Conservation (phyloP, 2,329 filamentous ascomycete genomes). For the Orbilia brochopaga region DNA sequence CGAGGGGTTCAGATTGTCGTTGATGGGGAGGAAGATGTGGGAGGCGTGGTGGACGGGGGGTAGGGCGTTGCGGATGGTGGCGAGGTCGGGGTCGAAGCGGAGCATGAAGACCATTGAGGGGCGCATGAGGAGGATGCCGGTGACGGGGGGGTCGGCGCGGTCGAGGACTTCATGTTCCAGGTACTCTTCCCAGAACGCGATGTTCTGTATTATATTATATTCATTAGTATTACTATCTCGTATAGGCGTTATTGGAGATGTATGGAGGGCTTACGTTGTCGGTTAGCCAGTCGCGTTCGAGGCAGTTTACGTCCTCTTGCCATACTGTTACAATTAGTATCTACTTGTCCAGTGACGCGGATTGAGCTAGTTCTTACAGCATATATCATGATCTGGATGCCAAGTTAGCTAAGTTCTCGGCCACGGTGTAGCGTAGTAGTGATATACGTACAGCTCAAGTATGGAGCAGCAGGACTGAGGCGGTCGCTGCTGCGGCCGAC, state of each 20-base stretch:
- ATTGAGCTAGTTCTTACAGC: constrained; percentile 61
- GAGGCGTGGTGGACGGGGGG: constrained; percentile 79
- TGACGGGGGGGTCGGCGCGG: constrained; percentile 71
- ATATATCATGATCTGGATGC: constrained; percentile 68
- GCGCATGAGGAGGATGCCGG: constrained; percentile 85
- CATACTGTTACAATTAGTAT: constrained; percentile 67
- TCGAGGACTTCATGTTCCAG: constrained; percentile 87
- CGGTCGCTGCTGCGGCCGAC: constrained; percentile 34
- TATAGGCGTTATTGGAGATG: constrained; percentile 22
- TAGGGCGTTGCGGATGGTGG: constrained; percentile 65
- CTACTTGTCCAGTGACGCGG: constrained; percentile 53
- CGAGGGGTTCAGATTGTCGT: constrained; percentile 78
- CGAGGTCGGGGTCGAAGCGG: constrained; percentile 20
- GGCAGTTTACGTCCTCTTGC: constrained; percentile 82
- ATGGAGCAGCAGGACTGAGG: constrained; percentile 67
- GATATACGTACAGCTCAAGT: constrained; percentile 70
- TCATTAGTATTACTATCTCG: constrained; percentile 54
- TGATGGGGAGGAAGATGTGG: constrained; percentile 94
- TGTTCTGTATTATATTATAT: constrained; percentile 68
- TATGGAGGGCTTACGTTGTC: constrained; percentile 74
- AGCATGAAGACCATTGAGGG: constrained; percentile 80
- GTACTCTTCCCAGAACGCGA: constrained; percentile 97
- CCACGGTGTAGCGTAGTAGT: neutral
- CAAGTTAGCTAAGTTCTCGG: constrained; percentile 32
- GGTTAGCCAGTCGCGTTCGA: constrained; percentile 93